phyloP scores from a whole-genome alignment of 805 yeast species.

The Nakazawaea sp. region DNA sequence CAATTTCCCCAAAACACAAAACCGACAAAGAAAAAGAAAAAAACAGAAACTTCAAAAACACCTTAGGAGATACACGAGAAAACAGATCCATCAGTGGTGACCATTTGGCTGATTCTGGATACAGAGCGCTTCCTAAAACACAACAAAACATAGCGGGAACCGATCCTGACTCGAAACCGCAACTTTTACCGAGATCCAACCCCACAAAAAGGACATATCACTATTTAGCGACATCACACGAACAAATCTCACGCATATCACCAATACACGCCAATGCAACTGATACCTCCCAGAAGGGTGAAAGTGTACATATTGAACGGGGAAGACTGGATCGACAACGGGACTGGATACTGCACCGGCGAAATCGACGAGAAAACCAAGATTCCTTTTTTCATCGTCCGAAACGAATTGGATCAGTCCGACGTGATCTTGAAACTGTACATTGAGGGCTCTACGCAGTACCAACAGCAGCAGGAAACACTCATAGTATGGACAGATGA shows the following conservation, averaged over 20 bases:
- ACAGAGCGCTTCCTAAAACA: too few relatives aligned
- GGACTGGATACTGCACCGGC: conserved; percentile 88
- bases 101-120: too few relatives aligned
- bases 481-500: conserved; percentile 89
- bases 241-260: not conserved
- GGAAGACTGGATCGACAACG: conserved; percentile 86
- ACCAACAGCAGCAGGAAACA: conserved; percentile 92
- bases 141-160: too few relatives aligned
- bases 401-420: conserved; percentile 56
- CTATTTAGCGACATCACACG: too few relatives aligned
- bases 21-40: too few relatives aligned
- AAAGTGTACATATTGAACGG: conserved; percentile 82
- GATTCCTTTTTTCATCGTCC: conserved; percentile 60
- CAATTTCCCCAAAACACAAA: too few relatives aligned
- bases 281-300: conserved; percentile 61
- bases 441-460: conserved; percentile 72
- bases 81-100: too few relatives aligned
- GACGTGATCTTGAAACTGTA: conserved; percentile 56
- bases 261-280: conserved; percentile 9
- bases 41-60: too few relatives aligned
- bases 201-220: too few relatives aligned
- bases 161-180: too few relatives aligned
- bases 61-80: too few relatives aligned
- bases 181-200: too few relatives aligned
- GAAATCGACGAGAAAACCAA: conserved; percentile 32